Evolutionary conservation across 495 filamentous ascomycete genomes (phyloP).

Genomic region (Letharia columbiana): DNA sequence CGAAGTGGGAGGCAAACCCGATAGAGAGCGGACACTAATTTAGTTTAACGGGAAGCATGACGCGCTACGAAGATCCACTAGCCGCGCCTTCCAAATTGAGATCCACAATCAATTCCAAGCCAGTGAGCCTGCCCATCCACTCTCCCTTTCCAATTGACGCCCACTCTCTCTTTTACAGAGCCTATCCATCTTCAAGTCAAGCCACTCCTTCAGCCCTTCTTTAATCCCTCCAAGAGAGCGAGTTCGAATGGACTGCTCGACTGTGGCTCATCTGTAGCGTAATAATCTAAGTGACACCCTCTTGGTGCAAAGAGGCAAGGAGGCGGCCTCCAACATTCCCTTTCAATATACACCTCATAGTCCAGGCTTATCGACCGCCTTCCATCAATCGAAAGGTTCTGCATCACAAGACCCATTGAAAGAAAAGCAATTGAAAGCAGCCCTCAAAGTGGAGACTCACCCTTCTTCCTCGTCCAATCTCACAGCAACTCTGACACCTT

Average conservation of each 20-base stretch:
- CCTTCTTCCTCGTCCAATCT: background rate
- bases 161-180: background rate
- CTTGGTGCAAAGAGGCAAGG: background rate
- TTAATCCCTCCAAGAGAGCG: conserved; percentile 3
- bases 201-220: background rate
- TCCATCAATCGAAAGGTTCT: background rate
- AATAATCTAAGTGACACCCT: background rate
- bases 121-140: background rate
- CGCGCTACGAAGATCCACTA: background rate
- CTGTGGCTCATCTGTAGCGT: background rate
- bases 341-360: background rate
- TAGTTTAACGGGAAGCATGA: background rate
- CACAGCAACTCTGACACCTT: background rate
- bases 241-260: background rate
- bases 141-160: conserved; percentile 8
- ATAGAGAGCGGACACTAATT: conserved; percentile 3
- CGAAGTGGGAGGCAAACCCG: background rate
- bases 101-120: too few species aligned
- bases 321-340: background rate
- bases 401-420: background rate
- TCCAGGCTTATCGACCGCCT: background rate
- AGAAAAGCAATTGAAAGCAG: conserved; percentile 5
- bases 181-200: background rate
- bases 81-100: conserved; percentile 11
- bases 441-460: background rate